These are phyloP conservation scores for Nadsonia fulvescens DNA, from an alignment of 805 yeast genomes.

Conservation along the genomic window DNA sequence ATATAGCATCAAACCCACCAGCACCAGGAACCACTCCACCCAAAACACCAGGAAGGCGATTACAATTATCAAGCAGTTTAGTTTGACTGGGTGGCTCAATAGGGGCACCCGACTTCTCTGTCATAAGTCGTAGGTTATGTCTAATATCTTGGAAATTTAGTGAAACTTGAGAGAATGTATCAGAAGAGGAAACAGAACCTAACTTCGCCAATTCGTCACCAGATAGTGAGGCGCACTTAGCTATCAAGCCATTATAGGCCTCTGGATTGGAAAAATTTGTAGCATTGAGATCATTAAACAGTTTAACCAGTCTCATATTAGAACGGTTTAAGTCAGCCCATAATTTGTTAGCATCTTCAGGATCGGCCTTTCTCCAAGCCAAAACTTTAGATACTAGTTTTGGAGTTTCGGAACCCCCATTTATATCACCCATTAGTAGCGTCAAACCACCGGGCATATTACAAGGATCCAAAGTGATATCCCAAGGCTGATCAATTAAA, in stretches of 20 bases:
- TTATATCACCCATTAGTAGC: constrained; percentile 81
- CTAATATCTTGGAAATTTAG: constrained; percentile 27
- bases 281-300: constrained; percentile 25
- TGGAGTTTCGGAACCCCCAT: constrained; percentile 89
- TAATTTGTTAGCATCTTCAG: constrained; percentile 30
- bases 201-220: constrained; percentile 2
- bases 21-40: constrained; percentile 99
- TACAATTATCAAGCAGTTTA: constrained; percentile 37
- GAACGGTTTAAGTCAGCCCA: constrained; percentile 40
- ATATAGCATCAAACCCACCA: constrained; percentile 90
- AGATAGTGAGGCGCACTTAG: constrained; percentile 1
- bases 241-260: constrained; percentile 18
- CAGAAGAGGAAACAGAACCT: constrained; percentile 1
- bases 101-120: constrained; percentile 57
- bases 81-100: constrained; percentile 78
- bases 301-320: constrained; percentile 37
- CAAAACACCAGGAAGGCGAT: constrained; percentile 46
- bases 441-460: constrained; percentile 50
- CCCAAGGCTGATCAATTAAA: constrained; percentile 35
- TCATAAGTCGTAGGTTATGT: constrained; percentile 35
- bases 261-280: constrained; percentile 18
- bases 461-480: constrained; percentile 33
- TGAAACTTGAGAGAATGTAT: constrained; percentile 3
- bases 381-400: constrained; percentile 63
- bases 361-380: constrained; percentile 42